Base-by-base conservation (phyloP, 371 early-diverging fungal genomes). In the Haplosporangium sp. region DNA sequence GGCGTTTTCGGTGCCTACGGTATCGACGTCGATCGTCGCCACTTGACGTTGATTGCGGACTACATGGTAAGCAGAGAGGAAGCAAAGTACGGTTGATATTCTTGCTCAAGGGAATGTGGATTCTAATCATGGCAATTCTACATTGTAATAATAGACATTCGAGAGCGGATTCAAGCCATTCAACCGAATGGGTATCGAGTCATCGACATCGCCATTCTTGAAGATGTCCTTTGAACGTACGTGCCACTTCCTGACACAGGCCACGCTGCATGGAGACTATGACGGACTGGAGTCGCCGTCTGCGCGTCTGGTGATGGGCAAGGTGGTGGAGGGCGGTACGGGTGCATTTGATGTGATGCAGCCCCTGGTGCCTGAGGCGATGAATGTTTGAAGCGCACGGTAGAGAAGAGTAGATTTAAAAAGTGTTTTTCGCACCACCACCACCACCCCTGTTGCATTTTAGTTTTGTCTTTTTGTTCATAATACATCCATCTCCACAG, bases 181-280 rank as follows among this genome's bases (percentile, higher is more conserved):
- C 88, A 98, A 96, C 86, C 93, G 98, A 53, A 93, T 92, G 68
- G 96, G 97, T 76, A 95, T 99, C 82, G 89, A 87, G 46, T 93
- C 95, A 18, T 96, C 94, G 70, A 91, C 95, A 10, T 90, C 95
- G 38, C 99, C 99, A 10, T 96, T 99, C 84, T 86, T 95, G 42
- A 95, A 98, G 85, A 98, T 99, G 99, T 92, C 93, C 77, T 99
- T 94, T 83, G 99, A 99, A 76, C 95, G 96, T 42, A 98, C 99
- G 11, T 94, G 95, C 66, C 86, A 89, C 63, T 98, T 98, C 92
- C 86, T 99, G 83, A 96, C 94, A 12, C 91, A 95, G 54, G 94
- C 99, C 4, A 91, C 95, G 0, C 84, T 96, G 77, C 89, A 87
- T 50, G 96, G 96, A 61, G 98, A 98, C 76, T 89, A 84, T 73